Conservation (phyloP, 441 rosid genomes). For the Erodium trifolium region DNA sequence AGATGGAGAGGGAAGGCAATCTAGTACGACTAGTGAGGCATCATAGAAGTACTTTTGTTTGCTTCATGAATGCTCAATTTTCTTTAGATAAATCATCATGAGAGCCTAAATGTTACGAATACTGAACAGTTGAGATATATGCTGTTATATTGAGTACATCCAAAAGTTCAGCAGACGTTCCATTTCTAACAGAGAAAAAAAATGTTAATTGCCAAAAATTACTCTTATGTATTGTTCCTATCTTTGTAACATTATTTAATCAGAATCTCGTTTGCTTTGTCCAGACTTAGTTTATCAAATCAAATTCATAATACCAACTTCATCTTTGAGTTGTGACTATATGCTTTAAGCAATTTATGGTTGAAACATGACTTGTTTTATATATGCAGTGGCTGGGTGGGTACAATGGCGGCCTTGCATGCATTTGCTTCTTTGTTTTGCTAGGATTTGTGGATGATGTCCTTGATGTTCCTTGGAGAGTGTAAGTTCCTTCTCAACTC, state of each 20-base stretch:
- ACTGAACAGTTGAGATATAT: not conserved
- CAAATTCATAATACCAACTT: not conserved
- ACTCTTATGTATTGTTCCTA: too few species aligned
- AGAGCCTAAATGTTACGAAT: not conserved
- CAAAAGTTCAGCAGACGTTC: not conserved
- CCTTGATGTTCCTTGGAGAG: slow-evolving; percentile 96
- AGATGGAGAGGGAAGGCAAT: not conserved
- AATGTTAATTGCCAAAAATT: too few species aligned
- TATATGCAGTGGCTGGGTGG: slow-evolving; percentile 82
- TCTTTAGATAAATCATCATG: not conserved
- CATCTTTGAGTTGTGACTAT: not conserved
- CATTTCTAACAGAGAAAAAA: not conserved
- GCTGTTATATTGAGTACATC: not conserved
- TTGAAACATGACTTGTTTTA: slow-evolving; percentile 13
- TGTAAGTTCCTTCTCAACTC: slow-evolving; percentile 45
- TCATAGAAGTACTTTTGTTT: not conserved
- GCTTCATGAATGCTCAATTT: not conserved
- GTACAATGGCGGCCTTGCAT: slow-evolving; percentile 86
- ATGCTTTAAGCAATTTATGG: slow-evolving; percentile 5
- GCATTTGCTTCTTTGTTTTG: slow-evolving; percentile 88
- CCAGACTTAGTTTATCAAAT: not conserved
- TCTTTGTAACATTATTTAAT: not conserved
- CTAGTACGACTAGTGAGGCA: not conserved
- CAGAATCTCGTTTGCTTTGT: not conserved
- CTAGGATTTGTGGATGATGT: slow-evolving; percentile 94